Conservation (phyloP, 805 yeast genomes). For the Debaryomyces hansenii region DNA sequence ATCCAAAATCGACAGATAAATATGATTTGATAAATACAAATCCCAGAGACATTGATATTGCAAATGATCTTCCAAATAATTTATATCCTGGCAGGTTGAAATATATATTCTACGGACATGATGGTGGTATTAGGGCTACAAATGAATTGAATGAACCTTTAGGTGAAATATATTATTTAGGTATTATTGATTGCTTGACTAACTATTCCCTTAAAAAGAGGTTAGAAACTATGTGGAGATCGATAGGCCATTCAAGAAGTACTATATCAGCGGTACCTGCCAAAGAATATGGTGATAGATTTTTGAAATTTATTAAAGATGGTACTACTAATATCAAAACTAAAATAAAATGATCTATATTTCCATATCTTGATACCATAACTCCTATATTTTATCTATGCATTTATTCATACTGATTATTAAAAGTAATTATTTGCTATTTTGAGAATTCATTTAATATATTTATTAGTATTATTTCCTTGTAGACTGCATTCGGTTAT, state of each 20-base stretch:
- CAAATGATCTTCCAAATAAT: conserved; percentile 41
- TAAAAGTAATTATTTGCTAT: too few species aligned
- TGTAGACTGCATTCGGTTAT: too few species aligned
- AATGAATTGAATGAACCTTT: conserved; percentile 60
- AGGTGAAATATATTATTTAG: conserved; percentile 78
- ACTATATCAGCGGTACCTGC: conserved; percentile 91
- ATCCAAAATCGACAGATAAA: conserved; percentile 40
- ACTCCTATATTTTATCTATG: too few species aligned
- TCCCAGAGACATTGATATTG: conserved; percentile 43
- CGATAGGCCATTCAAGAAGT: conserved; percentile 64
- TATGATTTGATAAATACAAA: conserved; percentile 45
- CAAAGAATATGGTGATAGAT: conserved; percentile 83
- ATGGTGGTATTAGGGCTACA: conserved; percentile 83
- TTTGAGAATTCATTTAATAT: too few species aligned
- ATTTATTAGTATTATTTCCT: too few species aligned
- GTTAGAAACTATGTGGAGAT: conserved; percentile 83
- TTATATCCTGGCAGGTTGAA: conserved; percentile 50
- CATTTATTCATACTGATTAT: too few species aligned
- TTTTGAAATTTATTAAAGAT: conserved; percentile 62
- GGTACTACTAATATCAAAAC: conserved; percentile 20
- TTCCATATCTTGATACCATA: background rate
- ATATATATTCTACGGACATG: conserved; percentile 68
- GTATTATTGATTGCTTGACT: conserved; percentile 92
- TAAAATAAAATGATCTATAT: conserved; percentile 3
- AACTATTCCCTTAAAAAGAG: conserved; percentile 70